These are phyloP conservation scores for Diaporthe vaccinii DNA, from an alignment of 2,329 filamentous ascomycete species.

Conservation along the genomic window DNA sequence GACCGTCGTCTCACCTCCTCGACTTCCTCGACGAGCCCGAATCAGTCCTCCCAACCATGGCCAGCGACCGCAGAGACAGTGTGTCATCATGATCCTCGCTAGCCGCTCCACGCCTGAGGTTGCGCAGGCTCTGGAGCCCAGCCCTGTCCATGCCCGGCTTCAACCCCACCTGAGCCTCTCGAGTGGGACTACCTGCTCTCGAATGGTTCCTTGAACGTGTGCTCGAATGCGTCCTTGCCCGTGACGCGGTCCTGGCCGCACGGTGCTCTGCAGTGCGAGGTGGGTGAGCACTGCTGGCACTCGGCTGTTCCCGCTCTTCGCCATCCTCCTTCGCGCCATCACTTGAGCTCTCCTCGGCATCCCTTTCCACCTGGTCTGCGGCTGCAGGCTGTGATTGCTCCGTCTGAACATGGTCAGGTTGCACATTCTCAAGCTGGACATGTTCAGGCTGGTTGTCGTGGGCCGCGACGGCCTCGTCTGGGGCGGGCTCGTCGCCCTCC, in stretches of 20 bases:
- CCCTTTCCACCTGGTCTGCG: background rate
- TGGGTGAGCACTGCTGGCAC: background rate
- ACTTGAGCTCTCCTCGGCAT: constrained; percentile 35
- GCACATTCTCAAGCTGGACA: background rate
- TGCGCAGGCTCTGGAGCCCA: constrained; percentile 37
- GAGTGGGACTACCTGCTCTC: constrained; percentile 12
- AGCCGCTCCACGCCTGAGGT: constrained; percentile 34
- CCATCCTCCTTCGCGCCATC: constrained; percentile 27
- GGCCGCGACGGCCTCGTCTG: background rate
- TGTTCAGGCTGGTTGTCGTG: background rate
- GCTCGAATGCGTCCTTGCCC: constrained; percentile 21
- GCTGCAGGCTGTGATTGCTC: background rate
- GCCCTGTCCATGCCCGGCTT: constrained; percentile 40
- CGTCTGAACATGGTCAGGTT: background rate
- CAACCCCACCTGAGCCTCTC: constrained; percentile 27
- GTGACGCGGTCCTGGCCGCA: constrained; percentile 9
- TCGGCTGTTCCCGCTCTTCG: constrained; percentile 33
- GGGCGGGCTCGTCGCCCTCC: background rate
- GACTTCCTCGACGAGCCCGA: constrained; percentile 35
- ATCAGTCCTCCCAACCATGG: constrained; percentile 39
- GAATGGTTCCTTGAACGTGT: constrained; percentile 27
- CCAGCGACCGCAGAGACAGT: constrained; percentile 37
- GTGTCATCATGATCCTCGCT: constrained; percentile 39
- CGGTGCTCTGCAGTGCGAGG: constrained; percentile 32
- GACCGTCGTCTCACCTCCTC: constrained; percentile 10